Base-by-base conservation (phyloP, 148 eudicot species). In the Selenicereus undatus region DNA sequence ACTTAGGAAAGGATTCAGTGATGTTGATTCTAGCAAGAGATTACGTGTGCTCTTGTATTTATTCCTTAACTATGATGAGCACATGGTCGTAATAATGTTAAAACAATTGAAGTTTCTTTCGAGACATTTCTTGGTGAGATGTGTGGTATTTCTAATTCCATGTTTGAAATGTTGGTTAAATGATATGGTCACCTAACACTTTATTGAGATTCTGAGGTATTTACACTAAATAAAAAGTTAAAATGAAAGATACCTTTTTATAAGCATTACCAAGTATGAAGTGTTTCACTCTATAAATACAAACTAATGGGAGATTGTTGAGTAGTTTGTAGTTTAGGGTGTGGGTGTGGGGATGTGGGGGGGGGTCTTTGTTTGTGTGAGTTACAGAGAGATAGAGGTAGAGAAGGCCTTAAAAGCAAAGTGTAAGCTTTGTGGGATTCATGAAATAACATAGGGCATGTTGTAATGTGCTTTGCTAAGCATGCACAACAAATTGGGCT, bases 71-170 rank as follows among this genome's bases (percentile, higher is more conserved):
- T n/a, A n/a, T n/a, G n/a, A n/a, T 62, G 27, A 62, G 68, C 68
- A 62, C 68, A 62, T 22, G 27, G 68, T 22, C 68, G 22, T 62
- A 62, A 62, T 3, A 9, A 3, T 62, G 26, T 22, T 62, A 62
- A 62, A 62, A 2, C 20, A 13, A 52, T 17, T 52, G 16, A 52
- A 52, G 58, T 52, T 17, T 52, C 43, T 52, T 52, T 11, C 3
- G 3, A 52, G 58, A 52, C 2, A 52, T 52, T 52, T 18, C 5
- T 72, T 13, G 20, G 20, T 80, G 2, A 30, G 52, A 11, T 75
- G 32, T 22, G 45, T n/a, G 2, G 70, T 3, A 64, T 62, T 68
- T 74, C 69, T 64, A 74, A 78, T 83, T 74, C 8, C 62, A 50
- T 64, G 1, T 81, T 24, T 12, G 3, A 17, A 52, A 11, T 52